phyloP scores from a whole-genome alignment of 2,329 filamentous ascomycete genomes.

The Lachnellula arida region DNA sequence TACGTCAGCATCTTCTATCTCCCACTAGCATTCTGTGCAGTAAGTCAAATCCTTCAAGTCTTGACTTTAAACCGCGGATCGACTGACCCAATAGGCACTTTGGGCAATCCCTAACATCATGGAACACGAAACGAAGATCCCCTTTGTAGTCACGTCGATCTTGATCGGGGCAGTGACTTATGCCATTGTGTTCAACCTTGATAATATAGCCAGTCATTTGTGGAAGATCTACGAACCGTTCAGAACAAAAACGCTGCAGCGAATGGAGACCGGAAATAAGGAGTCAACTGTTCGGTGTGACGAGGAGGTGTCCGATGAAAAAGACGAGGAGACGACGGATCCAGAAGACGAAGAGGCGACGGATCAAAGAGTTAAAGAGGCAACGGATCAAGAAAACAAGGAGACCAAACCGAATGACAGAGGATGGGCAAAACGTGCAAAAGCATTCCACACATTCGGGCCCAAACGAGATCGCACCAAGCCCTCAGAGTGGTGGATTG shows the following conservation, averaged over 20 bases:
- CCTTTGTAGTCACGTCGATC: constrained; percentile 1
- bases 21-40: background rate
- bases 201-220: background rate
- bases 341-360: background rate
- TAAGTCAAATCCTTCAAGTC: background rate
- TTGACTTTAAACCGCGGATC: background rate
- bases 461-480: background rate
- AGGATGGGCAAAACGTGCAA: background rate
- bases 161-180: constrained; percentile 3
- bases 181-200: constrained; percentile 2
- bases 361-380: background rate
- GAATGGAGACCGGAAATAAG: background rate
- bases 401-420: background rate
- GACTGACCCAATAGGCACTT: background rate
- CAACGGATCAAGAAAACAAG: background rate
- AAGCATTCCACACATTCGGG: background rate
- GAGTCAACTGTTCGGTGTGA: background rate
- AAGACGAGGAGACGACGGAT: background rate
- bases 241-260: background rate
- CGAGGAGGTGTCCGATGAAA: background rate
- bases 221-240: background rate
- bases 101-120: background rate
- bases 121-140: background rate
- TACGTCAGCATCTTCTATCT: constrained; percentile 2
- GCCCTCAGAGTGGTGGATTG: background rate